Evolutionary conservation across 768 basidiomycete species (phyloP).

Genomic region (Leccinum ochraceum): DNA sequence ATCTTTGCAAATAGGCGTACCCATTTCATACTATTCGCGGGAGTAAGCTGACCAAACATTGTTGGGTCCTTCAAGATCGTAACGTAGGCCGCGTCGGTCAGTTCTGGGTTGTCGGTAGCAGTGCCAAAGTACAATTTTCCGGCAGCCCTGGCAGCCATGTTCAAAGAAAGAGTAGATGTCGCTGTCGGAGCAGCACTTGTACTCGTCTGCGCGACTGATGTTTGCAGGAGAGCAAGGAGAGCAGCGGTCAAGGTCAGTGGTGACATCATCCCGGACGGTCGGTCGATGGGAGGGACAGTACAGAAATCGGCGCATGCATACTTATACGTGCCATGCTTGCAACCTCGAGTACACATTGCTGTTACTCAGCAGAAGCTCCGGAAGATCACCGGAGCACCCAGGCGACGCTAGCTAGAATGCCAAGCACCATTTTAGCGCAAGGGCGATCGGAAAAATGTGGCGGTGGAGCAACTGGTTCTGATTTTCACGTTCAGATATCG

Average conservation of each 20-base stretch:
- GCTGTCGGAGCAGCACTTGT: neutral
- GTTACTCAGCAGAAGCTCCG: neutral
- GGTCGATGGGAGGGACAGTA: neutral
- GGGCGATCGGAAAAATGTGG: neutral
- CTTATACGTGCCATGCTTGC: neutral
- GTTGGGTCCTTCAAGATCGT: constrained; percentile 9
- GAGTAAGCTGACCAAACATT: constrained; percentile 25
- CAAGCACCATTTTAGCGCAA: neutral
- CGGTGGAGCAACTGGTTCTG: neutral
- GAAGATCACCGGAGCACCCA: neutral
- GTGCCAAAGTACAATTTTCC: constrained; percentile 50
- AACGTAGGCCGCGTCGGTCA: constrained; percentile 33
- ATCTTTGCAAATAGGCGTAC: constrained; percentile 9
- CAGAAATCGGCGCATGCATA: neutral
- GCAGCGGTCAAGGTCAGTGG: constrained; percentile 4
- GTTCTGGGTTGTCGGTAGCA: constrained; percentile 49
- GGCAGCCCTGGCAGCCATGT: constrained; percentile 39
- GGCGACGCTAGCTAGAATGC: neutral
- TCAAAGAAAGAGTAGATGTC: constrained; percentile 21
- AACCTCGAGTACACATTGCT: constrained; percentile 1
- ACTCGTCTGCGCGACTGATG: constrained; percentile 1
- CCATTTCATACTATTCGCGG: constrained; percentile 23
- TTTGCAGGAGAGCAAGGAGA: constrained; percentile 9
- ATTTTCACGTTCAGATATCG: neutral
- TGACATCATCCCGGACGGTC: neutral